These are phyloP conservation scores for Stellera chamaejasme DNA, from an alignment of 345 rosid genomes.

Conservation along the genomic window DNA sequence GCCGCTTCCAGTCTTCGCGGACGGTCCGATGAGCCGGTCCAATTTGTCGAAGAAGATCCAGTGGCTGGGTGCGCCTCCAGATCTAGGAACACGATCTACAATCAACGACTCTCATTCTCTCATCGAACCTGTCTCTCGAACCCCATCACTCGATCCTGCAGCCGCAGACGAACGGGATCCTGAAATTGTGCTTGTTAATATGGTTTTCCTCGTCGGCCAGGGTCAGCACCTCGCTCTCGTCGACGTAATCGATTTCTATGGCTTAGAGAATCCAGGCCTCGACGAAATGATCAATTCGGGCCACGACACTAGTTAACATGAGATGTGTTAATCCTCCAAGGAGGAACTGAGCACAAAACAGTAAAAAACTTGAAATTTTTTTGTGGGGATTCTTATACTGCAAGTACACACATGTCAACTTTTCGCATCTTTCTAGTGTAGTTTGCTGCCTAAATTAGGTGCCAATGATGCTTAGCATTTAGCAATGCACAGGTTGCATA, in stretches of 20 bases:
- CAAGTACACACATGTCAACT: not conserved
- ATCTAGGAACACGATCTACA: not conserved
- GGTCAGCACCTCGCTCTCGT: conserved; percentile 75
- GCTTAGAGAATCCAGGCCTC: conserved; percentile 74
- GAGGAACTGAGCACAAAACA: no score
- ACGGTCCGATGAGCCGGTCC: conserved; percentile 56
- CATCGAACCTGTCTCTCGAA: no score
- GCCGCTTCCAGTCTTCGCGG: conserved; percentile 23
- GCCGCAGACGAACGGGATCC: conserved; percentile 76
- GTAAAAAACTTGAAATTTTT: no score
- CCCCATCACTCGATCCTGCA: conserved; percentile 30
- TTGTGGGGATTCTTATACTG: no score
- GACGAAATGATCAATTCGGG: conserved; percentile 72
- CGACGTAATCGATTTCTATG: conserved; percentile 70
- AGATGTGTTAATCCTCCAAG: no score
- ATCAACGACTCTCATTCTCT: no score
- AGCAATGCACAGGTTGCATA: no score
- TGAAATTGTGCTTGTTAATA: conserved; percentile 75
- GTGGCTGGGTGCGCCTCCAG: conserved; percentile 47
- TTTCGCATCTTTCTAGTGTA: no score
- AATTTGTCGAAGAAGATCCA: conserved; percentile 76
- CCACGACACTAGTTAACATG: no score
- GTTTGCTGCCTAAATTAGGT: no score
- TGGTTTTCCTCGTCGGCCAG: conserved; percentile 69
- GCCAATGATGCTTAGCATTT: no score